Percentiles rank a stretch among this genome's conserved stretches.
phyloP scores from a whole-genome alignment of 2,329 filamentous ascomycete genomes.

The Talaromyces atroroseus region DNA sequence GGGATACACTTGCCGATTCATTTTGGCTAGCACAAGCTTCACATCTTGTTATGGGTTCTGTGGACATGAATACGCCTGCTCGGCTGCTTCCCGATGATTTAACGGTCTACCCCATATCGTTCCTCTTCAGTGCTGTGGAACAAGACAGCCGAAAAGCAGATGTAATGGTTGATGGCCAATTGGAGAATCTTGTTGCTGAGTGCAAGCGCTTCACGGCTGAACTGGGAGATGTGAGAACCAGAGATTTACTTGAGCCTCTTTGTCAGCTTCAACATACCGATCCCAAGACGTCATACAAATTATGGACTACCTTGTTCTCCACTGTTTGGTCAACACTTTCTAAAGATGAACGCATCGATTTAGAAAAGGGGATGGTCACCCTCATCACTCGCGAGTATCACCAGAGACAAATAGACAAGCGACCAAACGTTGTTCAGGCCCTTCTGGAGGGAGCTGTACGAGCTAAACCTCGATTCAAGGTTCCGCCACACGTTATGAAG shows the following conservation, averaged over 20 bases:
- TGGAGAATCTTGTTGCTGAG: constrained; percentile 70
- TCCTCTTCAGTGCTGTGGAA: constrained; percentile 66
- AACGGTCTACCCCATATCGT: constrained; percentile 66
- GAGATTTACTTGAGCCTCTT: constrained; percentile 84
- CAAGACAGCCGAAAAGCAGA: constrained; percentile 60
- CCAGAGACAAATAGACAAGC: constrained; percentile 84
- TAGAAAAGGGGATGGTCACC: constrained; percentile 85
- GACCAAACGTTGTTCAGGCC: constrained; percentile 92
- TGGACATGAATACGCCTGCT: constrained; percentile 75
- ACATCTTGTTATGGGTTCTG: constrained; percentile 82
- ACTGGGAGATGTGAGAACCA: constrained; percentile 76
- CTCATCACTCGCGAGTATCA: constrained; percentile 94
- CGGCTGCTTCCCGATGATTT: constrained; percentile 82
- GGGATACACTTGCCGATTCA: constrained; percentile 89
- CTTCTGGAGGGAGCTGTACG: constrained; percentile 82
- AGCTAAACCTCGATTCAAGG: constrained; percentile 79
- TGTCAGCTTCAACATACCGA: constrained; percentile 90
- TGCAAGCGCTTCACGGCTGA: constrained; percentile 81
- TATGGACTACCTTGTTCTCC: constrained; percentile 89
- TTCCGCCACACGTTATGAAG: constrained; percentile 94
- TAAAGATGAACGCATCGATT: constrained; percentile 80
- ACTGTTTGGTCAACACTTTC: constrained; percentile 87
- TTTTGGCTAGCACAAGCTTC: constrained; percentile 97
- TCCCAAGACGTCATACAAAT: constrained; percentile 70
- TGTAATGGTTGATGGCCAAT: constrained; percentile 73